Base-by-base conservation (phyloP, 2,329 filamentous ascomycete species). In the Scorias spongiosa region DNA sequence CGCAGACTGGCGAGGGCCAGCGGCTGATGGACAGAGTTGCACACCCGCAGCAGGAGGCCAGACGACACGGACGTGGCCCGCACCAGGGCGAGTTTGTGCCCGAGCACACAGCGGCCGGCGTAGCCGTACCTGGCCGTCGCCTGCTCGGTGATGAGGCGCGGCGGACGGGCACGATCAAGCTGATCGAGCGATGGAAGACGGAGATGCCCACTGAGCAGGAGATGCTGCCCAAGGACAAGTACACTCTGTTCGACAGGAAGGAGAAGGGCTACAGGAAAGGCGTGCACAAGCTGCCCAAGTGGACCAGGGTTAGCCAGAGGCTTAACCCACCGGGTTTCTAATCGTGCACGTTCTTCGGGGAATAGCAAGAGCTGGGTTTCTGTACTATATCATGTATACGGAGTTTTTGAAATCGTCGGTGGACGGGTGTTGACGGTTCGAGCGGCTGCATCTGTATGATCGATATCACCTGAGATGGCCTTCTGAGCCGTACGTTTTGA, bases 181-280 rank as follows among this genome's bases (percentile, higher is more conserved):
- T 84, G 43, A 71, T 98, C 46, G 82, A 93, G 63, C 70, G 80
- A 59, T 98, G 91, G 91, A 94, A 91, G 71, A 73, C 74, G 32
- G 86, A 94, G 66, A 98, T 98, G 91, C 91, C 91, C 17, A 83
- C 78, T 20, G 91, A 98, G 72, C 75, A 78, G 58, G 87, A 96
- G 72, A 98, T 98, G 91, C 63, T 93, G 63, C 82, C 91, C 40
- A 82, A 78, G 66, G 91, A 98, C 69, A 98, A 98, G 69, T 98
- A 98, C 69, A 94, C 86, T 26, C 82, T 98, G 58, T 98, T 96
- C 66, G 89, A 94, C 66, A 80, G 88, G 56, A 95, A 96, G 66
- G 87, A 84, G 63, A 93, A 88, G 78, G 80, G 77, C 56, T 98
- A 96, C 65, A 75, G 91, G 62, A 98, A 98, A 77, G 85, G 87